phyloP scores from a whole-genome alignment of 1,139 yeast species.

The Saccharomyces hybrid region DNA sequence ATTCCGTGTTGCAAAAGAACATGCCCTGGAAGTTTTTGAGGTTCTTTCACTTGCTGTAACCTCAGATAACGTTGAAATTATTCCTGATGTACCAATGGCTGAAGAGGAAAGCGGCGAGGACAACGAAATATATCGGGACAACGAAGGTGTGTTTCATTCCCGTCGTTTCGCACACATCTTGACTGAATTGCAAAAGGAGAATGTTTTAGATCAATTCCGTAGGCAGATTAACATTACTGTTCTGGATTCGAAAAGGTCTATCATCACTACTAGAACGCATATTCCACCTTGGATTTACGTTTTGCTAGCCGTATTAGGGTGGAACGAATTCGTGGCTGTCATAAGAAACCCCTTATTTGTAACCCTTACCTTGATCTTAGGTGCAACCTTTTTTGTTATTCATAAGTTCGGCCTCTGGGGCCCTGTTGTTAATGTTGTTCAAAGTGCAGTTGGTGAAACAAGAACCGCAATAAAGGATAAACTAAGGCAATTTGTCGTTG shows the following conservation, averaged over 20 bases:
- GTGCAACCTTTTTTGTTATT: constrained; percentile 59
- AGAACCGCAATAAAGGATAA: constrained; percentile 51
- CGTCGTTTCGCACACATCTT: constrained; percentile 52
- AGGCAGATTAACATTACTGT: constrained; percentile 74
- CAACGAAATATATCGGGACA: constrained; percentile 35
- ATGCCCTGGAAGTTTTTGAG: constrained; percentile 53
- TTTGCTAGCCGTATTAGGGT: constrained; percentile 69
- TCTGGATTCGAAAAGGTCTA: constrained; percentile 76
- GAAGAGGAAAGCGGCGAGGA: constrained; percentile 40
- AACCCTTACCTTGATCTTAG: constrained; percentile 45
- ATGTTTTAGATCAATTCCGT: constrained; percentile 54
- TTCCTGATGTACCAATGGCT: constrained; percentile 43
- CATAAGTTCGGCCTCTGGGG: constrained; percentile 67
- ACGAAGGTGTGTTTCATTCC: constrained; percentile 29
- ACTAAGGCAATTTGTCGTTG: constrained; percentile 35
- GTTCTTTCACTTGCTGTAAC: constrained; percentile 51
- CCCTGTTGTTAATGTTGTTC: constrained; percentile 58
- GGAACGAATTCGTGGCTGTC: constrained; percentile 93
- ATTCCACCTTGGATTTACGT: constrained; percentile 80
- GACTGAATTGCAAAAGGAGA: constrained; percentile 49
- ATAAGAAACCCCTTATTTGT: constrained; percentile 76
- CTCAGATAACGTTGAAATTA: constrained; percentile 44
- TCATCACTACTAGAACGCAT: constrained; percentile 60
- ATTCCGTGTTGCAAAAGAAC: constrained; percentile 51
- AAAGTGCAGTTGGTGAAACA: constrained; percentile 52